A percentile compares a stretch with the other conserved stretches of the same genome.
Conservation (phyloP, 352 stramenopile genomes). For the Phytophthora brassicae region DNA sequence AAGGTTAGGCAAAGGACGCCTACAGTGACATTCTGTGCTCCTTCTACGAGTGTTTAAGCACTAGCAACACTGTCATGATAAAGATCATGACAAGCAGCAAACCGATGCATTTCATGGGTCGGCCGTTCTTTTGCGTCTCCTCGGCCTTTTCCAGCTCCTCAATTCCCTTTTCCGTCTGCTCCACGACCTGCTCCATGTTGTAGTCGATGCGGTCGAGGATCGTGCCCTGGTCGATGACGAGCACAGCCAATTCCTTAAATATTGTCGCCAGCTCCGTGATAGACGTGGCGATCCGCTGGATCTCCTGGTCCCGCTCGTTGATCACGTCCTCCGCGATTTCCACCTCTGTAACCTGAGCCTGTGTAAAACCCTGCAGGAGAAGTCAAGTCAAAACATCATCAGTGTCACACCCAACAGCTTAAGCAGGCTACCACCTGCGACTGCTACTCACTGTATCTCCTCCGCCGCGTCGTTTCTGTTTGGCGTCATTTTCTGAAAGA, state of each 20-base stretch:
- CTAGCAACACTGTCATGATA: slow-evolving; percentile 91
- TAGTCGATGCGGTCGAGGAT: slow-evolving; percentile 99
- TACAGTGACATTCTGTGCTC: slow-evolving; percentile 9
- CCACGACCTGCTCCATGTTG: slow-evolving; percentile 99
- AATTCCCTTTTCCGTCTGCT: slow-evolving; percentile 98
- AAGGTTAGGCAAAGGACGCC: neutral
- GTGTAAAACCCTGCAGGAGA: slow-evolving; percentile 92
- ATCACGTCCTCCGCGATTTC: slow-evolving; percentile 96
- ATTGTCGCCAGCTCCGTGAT: slow-evolving; percentile 99
- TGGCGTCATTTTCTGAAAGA: slow-evolving; percentile 71
- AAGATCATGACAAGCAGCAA: slow-evolving; percentile 93
- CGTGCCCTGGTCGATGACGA: slow-evolving; percentile 99
- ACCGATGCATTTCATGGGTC: slow-evolving; percentile 95
- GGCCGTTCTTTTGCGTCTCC: slow-evolving; percentile 97
- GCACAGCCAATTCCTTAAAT: slow-evolving; percentile 99
- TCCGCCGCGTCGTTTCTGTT: slow-evolving; percentile 50
- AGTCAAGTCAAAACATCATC: slow-evolving; percentile 16
- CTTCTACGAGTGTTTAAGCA: slow-evolving; percentile 90
- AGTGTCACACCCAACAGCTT: neutral
- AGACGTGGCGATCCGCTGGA: slow-evolving; percentile 97
- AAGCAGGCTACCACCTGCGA: neutral
- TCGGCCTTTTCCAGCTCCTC: slow-evolving; percentile 99
- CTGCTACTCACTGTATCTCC: slow-evolving; percentile 21
- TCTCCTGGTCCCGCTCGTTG: slow-evolving; percentile 95
- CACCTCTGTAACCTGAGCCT: slow-evolving; percentile 95